Evolutionary conservation across 495 filamentous ascomycete genomes (phyloP), one percentile per base, ranked within the genome.

Genomic region (Aspergillus incahuasiensis): DNA sequence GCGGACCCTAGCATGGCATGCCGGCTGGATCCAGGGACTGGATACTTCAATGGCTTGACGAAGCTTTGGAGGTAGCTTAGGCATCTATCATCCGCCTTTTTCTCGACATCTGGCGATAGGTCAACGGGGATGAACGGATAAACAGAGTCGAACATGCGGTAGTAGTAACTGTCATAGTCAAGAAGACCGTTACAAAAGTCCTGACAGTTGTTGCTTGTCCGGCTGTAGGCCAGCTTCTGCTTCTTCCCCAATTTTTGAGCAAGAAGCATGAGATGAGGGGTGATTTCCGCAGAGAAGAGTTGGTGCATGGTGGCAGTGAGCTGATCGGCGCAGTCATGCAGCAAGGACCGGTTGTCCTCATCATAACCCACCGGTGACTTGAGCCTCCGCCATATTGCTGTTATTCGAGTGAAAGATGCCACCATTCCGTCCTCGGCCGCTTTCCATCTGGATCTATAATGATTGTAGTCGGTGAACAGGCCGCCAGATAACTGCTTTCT

Each of bases 61-160:
- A 54, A 54, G 38, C 51, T 54, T 25, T 54, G 51, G 12, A 54
- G 41, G 19, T 54, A 54, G 40, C 40, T 54, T 12, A 54, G 30
- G 20, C 24, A 38, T 15, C 30, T 7, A 8, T 54, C 51, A 18
- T 54, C 51, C 1, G 40, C 12, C 19, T 38, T 25, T 22, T 45
- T 24, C 6, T 35, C 25, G 13, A 54, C n/a, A 1, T 54, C 51
- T 12, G 16, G 25, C 28, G 40, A 45, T 12, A 54, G 40, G 3
- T 40, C 44, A 13, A 54, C 51, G 2, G 51, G 51, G 25, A 54
- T 54, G 30, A 54, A 54, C 3, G 51, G 51, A 16, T 54, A 54
- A 25, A 54, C 43, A 18, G 18, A 16, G 21, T 35, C 25, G 25
- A 54, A 38, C 8, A 41, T 45, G 19, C 40, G 51, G 19, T 54